Conservation (phyloP, 257 asterid species). For the Nicotiana paniculata region DNA sequence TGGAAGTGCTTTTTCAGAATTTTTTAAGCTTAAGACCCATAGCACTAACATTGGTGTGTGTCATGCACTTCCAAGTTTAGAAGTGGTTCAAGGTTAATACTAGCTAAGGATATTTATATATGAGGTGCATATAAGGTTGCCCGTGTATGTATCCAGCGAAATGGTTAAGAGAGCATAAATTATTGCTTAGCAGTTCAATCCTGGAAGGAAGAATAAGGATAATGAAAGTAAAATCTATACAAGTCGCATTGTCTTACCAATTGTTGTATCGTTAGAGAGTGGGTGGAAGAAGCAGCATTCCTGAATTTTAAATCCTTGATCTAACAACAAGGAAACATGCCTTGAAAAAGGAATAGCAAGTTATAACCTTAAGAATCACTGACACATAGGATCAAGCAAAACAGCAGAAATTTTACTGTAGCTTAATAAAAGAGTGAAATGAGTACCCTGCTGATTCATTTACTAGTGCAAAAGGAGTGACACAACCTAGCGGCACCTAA, state of each 20-base stretch:
- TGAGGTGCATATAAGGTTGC: too few relatives aligned
- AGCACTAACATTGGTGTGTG: too few relatives aligned
- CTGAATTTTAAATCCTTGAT: conserved; percentile 61
- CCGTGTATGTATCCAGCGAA: too few relatives aligned
- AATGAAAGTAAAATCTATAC: neutral
- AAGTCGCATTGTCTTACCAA: conserved; percentile 40
- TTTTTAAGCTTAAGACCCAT: too few relatives aligned
- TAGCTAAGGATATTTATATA: too few relatives aligned
- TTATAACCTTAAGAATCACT: neutral
- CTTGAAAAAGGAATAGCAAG: conserved; percentile 35
- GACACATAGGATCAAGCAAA: neutral
- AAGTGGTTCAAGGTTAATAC: too few relatives aligned
- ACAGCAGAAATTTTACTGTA: neutral
- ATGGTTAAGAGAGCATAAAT: neutral
- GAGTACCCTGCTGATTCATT: conserved; percentile 81
- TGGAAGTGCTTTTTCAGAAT: too few relatives aligned
- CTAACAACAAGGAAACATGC: conserved; percentile 78
- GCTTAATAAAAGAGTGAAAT: conserved; percentile 2
- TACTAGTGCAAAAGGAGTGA: conserved; percentile 87
- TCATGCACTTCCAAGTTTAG: too few relatives aligned
- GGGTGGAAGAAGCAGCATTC: conserved; percentile 88
- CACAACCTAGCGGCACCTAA: conserved; percentile 86
- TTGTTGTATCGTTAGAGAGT: conserved; percentile 73
- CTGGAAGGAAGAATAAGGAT: neutral
- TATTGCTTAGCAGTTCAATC: neutral